Percentiles rank a stretch among this genome's conserved stretches.
Conservation (phyloP, 192 early-diverging fungal species). For the Glomus cerebriforme region DNA sequence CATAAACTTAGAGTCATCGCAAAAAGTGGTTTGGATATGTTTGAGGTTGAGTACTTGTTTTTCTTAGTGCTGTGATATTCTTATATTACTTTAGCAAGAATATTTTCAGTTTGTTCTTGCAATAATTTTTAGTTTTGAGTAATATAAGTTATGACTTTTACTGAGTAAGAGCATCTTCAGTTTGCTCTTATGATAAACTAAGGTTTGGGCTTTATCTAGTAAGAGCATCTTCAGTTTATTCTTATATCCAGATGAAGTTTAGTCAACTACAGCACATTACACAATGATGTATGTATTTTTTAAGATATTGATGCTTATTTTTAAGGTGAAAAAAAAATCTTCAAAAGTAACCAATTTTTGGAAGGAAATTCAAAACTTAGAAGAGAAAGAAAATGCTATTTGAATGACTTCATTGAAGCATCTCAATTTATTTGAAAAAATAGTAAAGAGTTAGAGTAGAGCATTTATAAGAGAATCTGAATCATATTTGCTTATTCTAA, state of each 20-base stretch:
- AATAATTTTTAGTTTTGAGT: slow-evolving; percentile 21
- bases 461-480: slow-evolving; percentile 27
- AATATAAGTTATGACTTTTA: slow-evolving; percentile 29
- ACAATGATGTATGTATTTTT: slow-evolving; percentile 11
- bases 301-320: slow-evolving; percentile 21
- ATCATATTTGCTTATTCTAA: slow-evolving; percentile 30
- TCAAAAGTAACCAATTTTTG: slow-evolving; percentile 24
- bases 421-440: slow-evolving; percentile 25
- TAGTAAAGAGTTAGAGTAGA: slow-evolving; percentile 21
- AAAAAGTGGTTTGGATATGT: slow-evolving; percentile 13
- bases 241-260: slow-evolving; percentile 31
- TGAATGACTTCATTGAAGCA: slow-evolving; percentile 26
- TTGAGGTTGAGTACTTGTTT: slow-evolving; percentile 22
- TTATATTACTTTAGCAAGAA: slow-evolving; percentile 22
- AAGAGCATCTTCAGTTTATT: slow-evolving; percentile 34
- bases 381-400: slow-evolving; percentile 34
- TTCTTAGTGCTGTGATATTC: slow-evolving; percentile 28
- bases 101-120: slow-evolving; percentile 31
- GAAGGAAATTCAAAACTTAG: slow-evolving; percentile 24
- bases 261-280: slow-evolving; percentile 29
- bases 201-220: slow-evolving; percentile 30
- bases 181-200: slow-evolving; percentile 31
- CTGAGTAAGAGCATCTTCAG: slow-evolving; percentile 34
- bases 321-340: slow-evolving; percentile 26
- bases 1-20: slow-evolving; percentile 19